Conservation (phyloP, 2,329 filamentous ascomycete genomes). For the Hypoxylon sp. region DNA sequence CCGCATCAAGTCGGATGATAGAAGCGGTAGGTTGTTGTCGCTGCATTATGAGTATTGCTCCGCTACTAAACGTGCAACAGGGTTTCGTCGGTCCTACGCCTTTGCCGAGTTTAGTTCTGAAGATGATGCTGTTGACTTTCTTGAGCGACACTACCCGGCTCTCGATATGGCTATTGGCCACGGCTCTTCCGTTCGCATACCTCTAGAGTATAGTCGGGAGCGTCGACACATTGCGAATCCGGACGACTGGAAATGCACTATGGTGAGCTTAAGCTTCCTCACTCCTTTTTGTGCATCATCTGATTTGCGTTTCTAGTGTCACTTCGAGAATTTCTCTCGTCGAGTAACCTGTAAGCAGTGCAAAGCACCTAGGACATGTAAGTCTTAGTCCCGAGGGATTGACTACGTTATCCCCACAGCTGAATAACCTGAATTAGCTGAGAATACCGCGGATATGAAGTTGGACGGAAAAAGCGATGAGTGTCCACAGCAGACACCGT, state of each 20-base stretch:
- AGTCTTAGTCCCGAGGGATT: slow-evolving; percentile 19
- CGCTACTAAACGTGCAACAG: slow-evolving; percentile 33
- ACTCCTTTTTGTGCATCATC: not conserved
- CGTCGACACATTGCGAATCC: slow-evolving; percentile 52
- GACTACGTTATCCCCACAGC: not conserved
- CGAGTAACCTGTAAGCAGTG: slow-evolving; percentile 54
- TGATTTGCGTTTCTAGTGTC: slow-evolving; percentile 46
- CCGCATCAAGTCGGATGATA: slow-evolving; percentile 52
- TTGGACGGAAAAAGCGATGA: slow-evolving; percentile 64
- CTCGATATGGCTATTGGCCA: slow-evolving; percentile 53
- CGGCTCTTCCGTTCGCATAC: slow-evolving; percentile 51
- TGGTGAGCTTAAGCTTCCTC: slow-evolving; percentile 46
- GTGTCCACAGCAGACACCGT: slow-evolving; percentile 66
- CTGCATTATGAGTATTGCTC: not conserved
- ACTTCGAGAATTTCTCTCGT: slow-evolving; percentile 54
- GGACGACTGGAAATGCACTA: slow-evolving; percentile 57
- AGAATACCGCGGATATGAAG: slow-evolving; percentile 53
- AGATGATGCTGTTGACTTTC: slow-evolving; percentile 56
- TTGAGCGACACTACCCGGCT: slow-evolving; percentile 54
- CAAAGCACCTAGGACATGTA: slow-evolving; percentile 53
- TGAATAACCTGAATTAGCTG: slow-evolving; percentile 40
- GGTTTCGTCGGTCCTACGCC: slow-evolving; percentile 51
- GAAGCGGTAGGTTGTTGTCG: slow-evolving; percentile 41
- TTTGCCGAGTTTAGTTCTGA: slow-evolving; percentile 58
- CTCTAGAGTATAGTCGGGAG: slow-evolving; percentile 54